Evolutionary conservation across 257 asterid species (phyloP).

Genomic region (Voacanga thouarsii): DNA sequence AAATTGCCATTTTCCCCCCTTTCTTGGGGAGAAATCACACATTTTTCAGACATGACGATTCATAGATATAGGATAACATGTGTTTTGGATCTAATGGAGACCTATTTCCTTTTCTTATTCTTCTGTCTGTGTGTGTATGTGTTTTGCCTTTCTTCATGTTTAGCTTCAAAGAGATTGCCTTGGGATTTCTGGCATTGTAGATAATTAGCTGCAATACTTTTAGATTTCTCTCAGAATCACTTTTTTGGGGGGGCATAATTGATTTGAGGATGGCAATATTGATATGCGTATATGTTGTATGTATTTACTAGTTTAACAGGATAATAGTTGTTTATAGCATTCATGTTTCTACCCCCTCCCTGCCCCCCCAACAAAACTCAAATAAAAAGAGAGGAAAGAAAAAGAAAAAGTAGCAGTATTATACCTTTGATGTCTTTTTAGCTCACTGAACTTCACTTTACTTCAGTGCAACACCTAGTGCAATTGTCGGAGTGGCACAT

Average conservation of each 20-base stretch:
- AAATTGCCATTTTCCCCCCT: background rate
- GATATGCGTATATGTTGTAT: too few species aligned
- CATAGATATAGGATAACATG: background rate
- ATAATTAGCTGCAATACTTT: background rate
- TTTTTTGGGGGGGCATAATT: too few species aligned
- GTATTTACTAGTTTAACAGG: background rate
- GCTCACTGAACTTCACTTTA: slow-evolving; percentile 4
- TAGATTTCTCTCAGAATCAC: background rate
- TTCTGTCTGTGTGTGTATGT: background rate
- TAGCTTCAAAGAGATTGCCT: background rate
- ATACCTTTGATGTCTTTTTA: background rate
- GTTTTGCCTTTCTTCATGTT: background rate
- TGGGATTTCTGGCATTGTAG: too few species aligned
- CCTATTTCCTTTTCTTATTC: background rate
- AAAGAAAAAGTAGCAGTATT: background rate
- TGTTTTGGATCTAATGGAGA: background rate
- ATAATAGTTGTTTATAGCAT: background rate
- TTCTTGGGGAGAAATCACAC: background rate
- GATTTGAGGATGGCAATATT: too few species aligned
- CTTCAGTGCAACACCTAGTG: slow-evolving; percentile 41
- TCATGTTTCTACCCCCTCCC: background rate
- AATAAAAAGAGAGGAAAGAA: background rate
- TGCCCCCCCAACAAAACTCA: background rate
- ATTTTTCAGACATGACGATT: too few species aligned
- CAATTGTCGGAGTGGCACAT: slow-evolving; percentile 93